Conservation (phyloP, 2,329 filamentous ascomycete genomes). For the Bipolaris gigantea region DNA sequence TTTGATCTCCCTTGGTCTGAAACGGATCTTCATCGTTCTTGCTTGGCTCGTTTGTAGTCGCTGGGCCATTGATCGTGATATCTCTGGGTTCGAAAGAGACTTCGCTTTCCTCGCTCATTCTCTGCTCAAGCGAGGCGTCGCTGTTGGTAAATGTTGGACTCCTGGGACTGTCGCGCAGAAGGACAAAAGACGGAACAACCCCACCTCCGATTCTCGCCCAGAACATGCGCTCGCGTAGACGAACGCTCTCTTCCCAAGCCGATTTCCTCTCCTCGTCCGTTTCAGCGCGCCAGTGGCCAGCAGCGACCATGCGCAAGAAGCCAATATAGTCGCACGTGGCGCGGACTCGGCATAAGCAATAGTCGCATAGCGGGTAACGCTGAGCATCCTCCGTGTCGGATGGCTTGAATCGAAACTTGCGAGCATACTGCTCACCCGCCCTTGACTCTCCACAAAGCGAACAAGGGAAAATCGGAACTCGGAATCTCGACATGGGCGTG, state of each 20-base stretch:
- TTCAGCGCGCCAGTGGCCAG: slow-evolving; percentile 86
- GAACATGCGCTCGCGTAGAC: slow-evolving; percentile 91
- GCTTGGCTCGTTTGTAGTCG: slow-evolving; percentile 4
- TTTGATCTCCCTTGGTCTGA: slow-evolving; percentile 24
- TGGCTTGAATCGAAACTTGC: slow-evolving; percentile 85
- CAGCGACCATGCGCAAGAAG: slow-evolving; percentile 86
- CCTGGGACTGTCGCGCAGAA: slow-evolving; percentile 36
- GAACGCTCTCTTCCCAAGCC: slow-evolving; percentile 93
- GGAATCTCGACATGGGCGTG: slow-evolving; percentile 53
- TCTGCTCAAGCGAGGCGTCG: slow-evolving; percentile 19
- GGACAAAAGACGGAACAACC: slow-evolving; percentile 68
- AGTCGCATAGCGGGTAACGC: slow-evolving; percentile 84
- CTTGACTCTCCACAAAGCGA: slow-evolving; percentile 85
- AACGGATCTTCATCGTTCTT: slow-evolving; percentile 44
- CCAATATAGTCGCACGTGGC: slow-evolving; percentile 91
- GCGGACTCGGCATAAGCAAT: slow-evolving; percentile 80
- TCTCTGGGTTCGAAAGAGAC: slow-evolving; percentile 27
- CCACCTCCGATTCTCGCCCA: slow-evolving; percentile 93
- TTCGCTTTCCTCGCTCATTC: slow-evolving; percentile 37
- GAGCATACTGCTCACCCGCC: slow-evolving; percentile 68
- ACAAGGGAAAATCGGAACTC: slow-evolving; percentile 67
- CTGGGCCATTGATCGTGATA: slow-evolving; percentile 18
- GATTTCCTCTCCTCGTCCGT: slow-evolving; percentile 81
- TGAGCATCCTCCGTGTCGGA: slow-evolving; percentile 85
- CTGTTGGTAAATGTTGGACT: slow-evolving; percentile 36